phyloP scores from a whole-genome alignment of 2,329 filamentous ascomycete genomes.

The Talaromyces atroroseus region DNA sequence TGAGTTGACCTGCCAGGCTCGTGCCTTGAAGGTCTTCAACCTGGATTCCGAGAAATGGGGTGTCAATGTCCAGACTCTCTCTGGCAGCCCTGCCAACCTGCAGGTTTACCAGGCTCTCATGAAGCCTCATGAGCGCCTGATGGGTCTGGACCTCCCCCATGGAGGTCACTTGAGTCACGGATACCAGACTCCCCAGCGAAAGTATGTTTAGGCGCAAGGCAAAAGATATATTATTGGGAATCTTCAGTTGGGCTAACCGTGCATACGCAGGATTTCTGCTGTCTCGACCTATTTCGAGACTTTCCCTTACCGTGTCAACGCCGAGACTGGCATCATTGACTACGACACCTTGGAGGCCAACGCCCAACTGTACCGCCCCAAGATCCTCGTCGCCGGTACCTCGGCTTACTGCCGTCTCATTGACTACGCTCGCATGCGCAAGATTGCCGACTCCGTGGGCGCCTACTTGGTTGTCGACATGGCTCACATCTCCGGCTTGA shows the following conservation, averaged over 20 bases:
- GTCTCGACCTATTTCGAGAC: conserved; percentile 99
- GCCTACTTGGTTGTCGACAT: conserved; percentile 94
- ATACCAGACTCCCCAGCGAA: conserved; percentile 89
- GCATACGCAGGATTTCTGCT: conserved; percentile 70
- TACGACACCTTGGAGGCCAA: conserved; percentile 86
- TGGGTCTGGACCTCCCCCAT: conserved; percentile 94
- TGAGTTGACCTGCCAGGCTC: conserved; percentile 88
- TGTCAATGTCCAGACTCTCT: conserved; percentile 95
- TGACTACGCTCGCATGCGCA: conserved; percentile 87
- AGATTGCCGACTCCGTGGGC: conserved; percentile 84
- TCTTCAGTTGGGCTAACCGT: not conserved
- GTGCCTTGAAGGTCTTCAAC: conserved; percentile 87
- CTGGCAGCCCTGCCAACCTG: conserved; percentile 90
- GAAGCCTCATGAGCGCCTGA: conserved; percentile 86
- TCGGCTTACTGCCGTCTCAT: conserved; percentile 95
- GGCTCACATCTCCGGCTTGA: conserved; percentile 92
- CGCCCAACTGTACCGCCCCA: conserved; percentile 84
- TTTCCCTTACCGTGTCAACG: conserved; percentile 85
- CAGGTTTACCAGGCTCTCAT: conserved; percentile 97
- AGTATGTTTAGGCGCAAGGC: conserved; percentile 48
- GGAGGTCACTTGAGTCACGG: conserved; percentile 94
- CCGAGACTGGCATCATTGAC: conserved; percentile 87
- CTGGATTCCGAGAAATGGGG: conserved; percentile 87
- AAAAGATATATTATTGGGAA: not conserved
- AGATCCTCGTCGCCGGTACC: conserved; percentile 90